Base-by-base conservation (phyloP, 2,329 filamentous ascomycete genomes). In the Sclerotinia glacialis region DNA sequence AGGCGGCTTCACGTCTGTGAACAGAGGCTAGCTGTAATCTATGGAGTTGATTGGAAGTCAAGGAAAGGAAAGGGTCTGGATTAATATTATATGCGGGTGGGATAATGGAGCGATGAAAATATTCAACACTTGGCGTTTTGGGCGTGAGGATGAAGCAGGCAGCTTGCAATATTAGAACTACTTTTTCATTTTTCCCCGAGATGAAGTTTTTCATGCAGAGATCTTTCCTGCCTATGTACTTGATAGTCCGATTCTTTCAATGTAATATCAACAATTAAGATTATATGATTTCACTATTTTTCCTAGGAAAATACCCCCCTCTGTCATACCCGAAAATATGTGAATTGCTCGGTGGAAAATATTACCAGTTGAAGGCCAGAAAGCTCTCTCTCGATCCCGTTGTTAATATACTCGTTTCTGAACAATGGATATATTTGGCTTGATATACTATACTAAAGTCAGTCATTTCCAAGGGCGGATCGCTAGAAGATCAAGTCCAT, bases 1-100 rank as follows among this genome's bases (percentile, higher is more conserved):
- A 23, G 66, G 55, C n/a, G 74, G 74, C 14, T 76, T 76, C 61
- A 76, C 74, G 21, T 71, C 74, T 37, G 73, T 76, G 53, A 76
- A 76, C 60, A 68, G 70, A 47, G 52, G 28, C 54, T 69, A 70
- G 56, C 46, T 42, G 40, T 59, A 44, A 67, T 16, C 42, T 31
- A 63, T 11, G 52, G 53, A 67, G 65, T 37, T 64, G 56, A 18
- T 66, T 42, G 64, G 53, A 31, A 62, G 31, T 46, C 18, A 23
- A 42, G 44, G 46, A 61, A 66, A n/a, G 62, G 44, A 61, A 49
- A 21, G 31, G 58, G n/a, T 49, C 44, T 37, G 58, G 44, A 49
- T 61, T 7, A 49, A 61, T 18, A 26, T n/a, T n/a, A 50, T 23
- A 61, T 61, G 46, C 18, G 4, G 46, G 7, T 23, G 46, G 28